phyloP scores from a whole-genome alignment of 441 rosid species.

The Populus hybrid region DNA sequence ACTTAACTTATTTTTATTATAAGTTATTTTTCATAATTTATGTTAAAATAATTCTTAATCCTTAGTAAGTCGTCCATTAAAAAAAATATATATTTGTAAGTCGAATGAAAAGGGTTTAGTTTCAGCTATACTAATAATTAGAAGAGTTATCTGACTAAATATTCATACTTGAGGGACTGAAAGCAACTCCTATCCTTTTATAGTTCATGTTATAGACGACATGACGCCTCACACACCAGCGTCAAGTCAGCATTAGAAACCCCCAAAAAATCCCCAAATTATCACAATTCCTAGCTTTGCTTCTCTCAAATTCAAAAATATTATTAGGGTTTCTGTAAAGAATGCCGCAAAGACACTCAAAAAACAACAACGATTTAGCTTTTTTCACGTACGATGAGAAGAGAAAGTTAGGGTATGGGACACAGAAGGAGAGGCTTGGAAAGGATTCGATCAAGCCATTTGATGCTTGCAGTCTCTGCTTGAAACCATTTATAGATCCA shows the following conservation, averaged over 20 bases:
- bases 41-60: too few relatives aligned
- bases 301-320: neutral
- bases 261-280: neutral
- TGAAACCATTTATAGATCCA: slow-evolving; percentile 78
- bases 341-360: slow-evolving; percentile 95
- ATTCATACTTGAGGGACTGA: neutral
- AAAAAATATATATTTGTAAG: too few relatives aligned
- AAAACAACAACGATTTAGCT: slow-evolving; percentile 86
- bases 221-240: neutral
- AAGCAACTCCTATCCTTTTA: neutral
- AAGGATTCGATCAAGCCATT: slow-evolving; percentile 87
- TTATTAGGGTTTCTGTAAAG: neutral
- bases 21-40: neutral
- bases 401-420: slow-evolving; percentile 80
- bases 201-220: neutral
- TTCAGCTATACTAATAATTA: neutral
- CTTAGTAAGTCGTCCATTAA: neutral
- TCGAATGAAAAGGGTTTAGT: neutral
- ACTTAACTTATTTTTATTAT: neutral
- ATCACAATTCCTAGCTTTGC: neutral
- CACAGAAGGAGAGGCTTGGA: slow-evolving; percentile 87
- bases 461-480: slow-evolving; percentile 84
- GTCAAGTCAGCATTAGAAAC: neutral
- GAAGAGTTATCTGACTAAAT: neutral
- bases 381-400: slow-evolving; percentile 95